Conservation (phyloP, 495 filamentous ascomycete species). For the Symbiotaphrina buchneri region DNA sequence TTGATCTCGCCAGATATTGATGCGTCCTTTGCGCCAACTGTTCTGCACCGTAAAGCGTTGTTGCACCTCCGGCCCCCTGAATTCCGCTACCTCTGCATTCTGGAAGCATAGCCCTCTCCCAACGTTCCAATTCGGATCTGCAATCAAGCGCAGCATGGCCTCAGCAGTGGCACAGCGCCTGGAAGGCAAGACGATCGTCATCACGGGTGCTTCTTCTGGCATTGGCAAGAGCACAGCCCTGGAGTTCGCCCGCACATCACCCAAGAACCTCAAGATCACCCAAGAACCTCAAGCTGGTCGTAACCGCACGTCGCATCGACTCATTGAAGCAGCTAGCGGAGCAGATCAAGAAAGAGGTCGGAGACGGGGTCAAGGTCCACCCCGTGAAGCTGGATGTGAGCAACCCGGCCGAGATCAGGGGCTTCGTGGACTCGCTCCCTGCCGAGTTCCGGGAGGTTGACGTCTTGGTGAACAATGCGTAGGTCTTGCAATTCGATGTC, state of each 20-base stretch:
- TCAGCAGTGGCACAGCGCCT: conserved; percentile 67
- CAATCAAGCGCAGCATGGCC: conserved; percentile 47
- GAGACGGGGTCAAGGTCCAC: conserved; percentile 58
- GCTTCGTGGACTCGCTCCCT: conserved; percentile 52
- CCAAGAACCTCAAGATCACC: conserved; percentile 62
- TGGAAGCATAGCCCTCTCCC: too few relatives aligned
- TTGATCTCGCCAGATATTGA: too few relatives aligned
- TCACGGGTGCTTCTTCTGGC: conserved; percentile 86
- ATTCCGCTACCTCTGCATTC: too few relatives aligned
- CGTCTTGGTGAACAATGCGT: conserved; percentile 95
- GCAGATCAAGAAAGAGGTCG: conserved; percentile 59
- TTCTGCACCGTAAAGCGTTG: too few relatives aligned
- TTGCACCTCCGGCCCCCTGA: too few relatives aligned
- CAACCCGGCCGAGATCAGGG: conserved; percentile 48
- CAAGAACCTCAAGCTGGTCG: conserved; percentile 55
- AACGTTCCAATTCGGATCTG: too few relatives aligned
- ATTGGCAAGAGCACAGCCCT: conserved; percentile 72
- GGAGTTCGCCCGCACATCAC: conserved; percentile 79
- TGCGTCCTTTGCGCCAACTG: too few relatives aligned
- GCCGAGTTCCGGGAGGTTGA: conserved; percentile 73
- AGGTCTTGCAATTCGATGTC: conserved; percentile 14
- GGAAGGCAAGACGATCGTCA: conserved; percentile 76
- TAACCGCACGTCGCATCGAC: conserved; percentile 73
- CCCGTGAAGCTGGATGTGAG: conserved; percentile 76
- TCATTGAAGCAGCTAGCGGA: conserved; percentile 49